Evolutionary conservation across 1,139 yeast species (phyloP).

Genomic region (Candida dubliniensis): DNA sequence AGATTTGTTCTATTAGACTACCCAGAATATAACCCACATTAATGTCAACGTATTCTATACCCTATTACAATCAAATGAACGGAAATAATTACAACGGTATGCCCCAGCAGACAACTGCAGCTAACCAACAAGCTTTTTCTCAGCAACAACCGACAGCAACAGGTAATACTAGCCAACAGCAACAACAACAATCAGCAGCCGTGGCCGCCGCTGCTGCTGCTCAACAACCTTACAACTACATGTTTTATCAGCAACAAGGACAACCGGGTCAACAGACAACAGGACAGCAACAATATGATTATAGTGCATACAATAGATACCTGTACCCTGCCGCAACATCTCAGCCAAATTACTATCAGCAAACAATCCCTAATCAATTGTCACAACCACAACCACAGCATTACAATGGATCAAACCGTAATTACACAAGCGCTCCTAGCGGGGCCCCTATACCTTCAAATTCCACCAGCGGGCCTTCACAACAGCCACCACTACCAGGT

Average conservation of each 20-base stretch:
- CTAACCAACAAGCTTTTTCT: slow-evolving; percentile 11
- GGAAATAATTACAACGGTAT: slow-evolving; percentile 16
- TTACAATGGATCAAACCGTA: slow-evolving; percentile 14
- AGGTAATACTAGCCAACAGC: slow-evolving; percentile 2
- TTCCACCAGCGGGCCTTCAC: slow-evolving; percentile 7
- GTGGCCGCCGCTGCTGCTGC: slow-evolving; percentile 2
- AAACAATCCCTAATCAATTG: slow-evolving; percentile 18
- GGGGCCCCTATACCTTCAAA: slow-evolving; percentile 6
- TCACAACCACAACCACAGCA: slow-evolving; percentile 21
- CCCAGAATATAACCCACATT: background rate
- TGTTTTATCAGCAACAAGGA: slow-evolving; percentile 21
- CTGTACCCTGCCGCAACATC: slow-evolving; percentile 11
- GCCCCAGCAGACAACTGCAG: slow-evolving; percentile 14
- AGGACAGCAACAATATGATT: slow-evolving; percentile 11
- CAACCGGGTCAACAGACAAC: slow-evolving; percentile 10
- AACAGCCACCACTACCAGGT: slow-evolving; percentile 13
- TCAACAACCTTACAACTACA: slow-evolving; percentile 21
- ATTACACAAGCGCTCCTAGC: slow-evolving; percentile 10
- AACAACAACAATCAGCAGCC: slow-evolving; percentile 8
- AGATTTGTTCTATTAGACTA: background rate
- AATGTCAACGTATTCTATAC: slow-evolving; percentile 15
- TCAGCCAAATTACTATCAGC: slow-evolving; percentile 17
- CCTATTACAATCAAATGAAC: slow-evolving; percentile 16
- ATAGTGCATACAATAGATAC: slow-evolving; percentile 10
- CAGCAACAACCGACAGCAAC: slow-evolving; percentile 8